Evolutionary conservation across 139 green algal species (phyloP).

Genomic region (Chlamydomonas urium): DNA sequence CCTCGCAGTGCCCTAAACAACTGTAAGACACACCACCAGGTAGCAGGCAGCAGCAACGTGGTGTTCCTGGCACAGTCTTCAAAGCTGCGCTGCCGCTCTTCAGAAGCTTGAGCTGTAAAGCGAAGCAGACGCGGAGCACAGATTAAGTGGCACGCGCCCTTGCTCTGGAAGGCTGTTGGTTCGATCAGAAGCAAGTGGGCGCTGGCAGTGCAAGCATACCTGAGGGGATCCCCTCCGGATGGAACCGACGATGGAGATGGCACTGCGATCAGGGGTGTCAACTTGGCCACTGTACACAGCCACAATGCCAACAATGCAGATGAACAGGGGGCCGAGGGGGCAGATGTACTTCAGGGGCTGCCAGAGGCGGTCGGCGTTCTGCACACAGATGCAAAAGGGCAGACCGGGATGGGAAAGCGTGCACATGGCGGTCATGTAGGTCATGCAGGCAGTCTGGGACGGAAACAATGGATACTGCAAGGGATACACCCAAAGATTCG

Average conservation of each 20-base stretch:
- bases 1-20: no score
- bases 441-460: neutral
- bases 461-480: neutral
- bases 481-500: neutral
- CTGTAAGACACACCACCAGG: no score
- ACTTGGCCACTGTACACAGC: constrained; percentile 11
- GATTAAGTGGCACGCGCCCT: no score
- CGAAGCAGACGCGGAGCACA: no score
- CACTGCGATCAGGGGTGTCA: neutral
- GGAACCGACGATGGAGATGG: neutral
- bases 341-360: constrained; percentile 4
- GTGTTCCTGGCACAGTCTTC: no score
- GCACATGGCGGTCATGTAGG: neutral
- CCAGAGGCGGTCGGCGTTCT: constrained; percentile 8
- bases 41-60: no score
- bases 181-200: no score
- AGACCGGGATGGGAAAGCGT: neutral
- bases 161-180: no score
- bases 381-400: no score
- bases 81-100: no score
- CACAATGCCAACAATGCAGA: neutral
- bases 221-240: neutral
- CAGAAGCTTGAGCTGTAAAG: no score
- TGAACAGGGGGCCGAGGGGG: neutral
- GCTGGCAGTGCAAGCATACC: no score